Conservation (phyloP, 129 eudicot genomes). For the Chrysanthemum lavandulifolium region DNA sequence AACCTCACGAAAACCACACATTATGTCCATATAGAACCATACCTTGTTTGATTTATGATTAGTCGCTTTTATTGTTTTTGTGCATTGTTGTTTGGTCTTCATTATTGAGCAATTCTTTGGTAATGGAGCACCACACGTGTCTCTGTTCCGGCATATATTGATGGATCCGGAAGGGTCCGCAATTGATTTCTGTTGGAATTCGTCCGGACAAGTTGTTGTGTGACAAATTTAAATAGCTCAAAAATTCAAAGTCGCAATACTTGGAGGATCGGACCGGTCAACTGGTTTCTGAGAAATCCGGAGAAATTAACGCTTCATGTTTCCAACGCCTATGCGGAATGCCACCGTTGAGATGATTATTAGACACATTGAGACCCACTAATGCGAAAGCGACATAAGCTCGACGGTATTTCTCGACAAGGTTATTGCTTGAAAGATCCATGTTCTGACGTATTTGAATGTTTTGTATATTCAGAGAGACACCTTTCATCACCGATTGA, state of each 20-base stretch:
- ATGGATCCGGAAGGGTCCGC: neutral
- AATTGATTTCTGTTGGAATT: slow-evolving; percentile 1
- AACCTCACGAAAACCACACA: slow-evolving; percentile 16
- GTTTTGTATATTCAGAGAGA: neutral
- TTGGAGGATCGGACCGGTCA: slow-evolving; percentile 13
- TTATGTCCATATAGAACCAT: slow-evolving; percentile 8
- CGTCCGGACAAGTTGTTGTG: slow-evolving; percentile 9
- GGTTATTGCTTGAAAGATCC: slow-evolving; percentile 23
- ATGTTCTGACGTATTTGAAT: neutral
- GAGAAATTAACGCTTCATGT: slow-evolving; percentile 18
- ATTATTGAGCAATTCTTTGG: neutral
- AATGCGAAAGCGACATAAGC: slow-evolving; percentile 1
- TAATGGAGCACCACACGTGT: neutral
- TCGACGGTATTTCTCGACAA: slow-evolving; percentile 19
- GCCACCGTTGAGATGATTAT: slow-evolving; percentile 20
- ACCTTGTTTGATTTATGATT: neutral
- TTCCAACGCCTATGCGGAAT: slow-evolving; percentile 32
- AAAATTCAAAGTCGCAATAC: neutral
- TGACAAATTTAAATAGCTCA: slow-evolving; percentile 15
- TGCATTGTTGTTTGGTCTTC: neutral
- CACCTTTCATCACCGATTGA: slow-evolving; percentile 20
- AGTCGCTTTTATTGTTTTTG: neutral
- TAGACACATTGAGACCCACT: slow-evolving; percentile 23
- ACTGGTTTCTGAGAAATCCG: slow-evolving; percentile 22
- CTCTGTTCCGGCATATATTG: neutral